A percentile compares a stretch with the other conserved stretches of the same genome.
Evolutionary conservation across 805 yeast species (phyloP).

Genomic region (Cyberlindnera maritima): DNA sequence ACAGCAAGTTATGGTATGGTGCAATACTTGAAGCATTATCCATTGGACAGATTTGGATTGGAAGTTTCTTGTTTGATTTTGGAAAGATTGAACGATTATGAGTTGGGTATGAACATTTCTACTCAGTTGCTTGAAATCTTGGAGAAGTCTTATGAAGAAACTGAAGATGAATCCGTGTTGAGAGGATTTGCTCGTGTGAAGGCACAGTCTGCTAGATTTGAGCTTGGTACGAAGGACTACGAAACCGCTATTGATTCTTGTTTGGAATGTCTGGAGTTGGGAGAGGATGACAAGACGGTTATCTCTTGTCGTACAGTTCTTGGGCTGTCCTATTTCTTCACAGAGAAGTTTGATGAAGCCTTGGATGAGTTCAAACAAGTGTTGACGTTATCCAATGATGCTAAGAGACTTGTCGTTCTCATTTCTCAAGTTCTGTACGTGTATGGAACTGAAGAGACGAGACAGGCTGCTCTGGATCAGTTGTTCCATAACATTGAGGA

Average conservation of each 20-base stretch:
- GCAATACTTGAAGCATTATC: constrained; percentile 59
- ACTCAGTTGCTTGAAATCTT: constrained; percentile 43
- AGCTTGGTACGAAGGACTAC: constrained; percentile 57
- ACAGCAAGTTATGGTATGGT: constrained; percentile 66
- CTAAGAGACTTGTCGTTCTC: constrained; percentile 65
- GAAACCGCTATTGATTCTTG: constrained; percentile 61
- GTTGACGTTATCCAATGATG: constrained; percentile 52
- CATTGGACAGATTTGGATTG: constrained; percentile 56
- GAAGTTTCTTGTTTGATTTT: constrained; percentile 51
- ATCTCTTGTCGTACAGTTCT: constrained; percentile 63
- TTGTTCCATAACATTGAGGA: constrained; percentile 61
- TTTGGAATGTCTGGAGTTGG: constrained; percentile 48
- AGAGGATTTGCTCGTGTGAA: constrained; percentile 56
- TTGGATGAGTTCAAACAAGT: constrained; percentile 65
- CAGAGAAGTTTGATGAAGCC: constrained; percentile 59
- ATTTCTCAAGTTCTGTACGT: constrained; percentile 80
- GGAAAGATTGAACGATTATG: constrained; percentile 70
- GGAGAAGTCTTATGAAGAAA: constrained; percentile 54
- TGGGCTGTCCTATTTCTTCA: constrained; percentile 72
- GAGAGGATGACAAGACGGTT: constrained; percentile 35
- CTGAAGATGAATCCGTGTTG: constrained; percentile 47
- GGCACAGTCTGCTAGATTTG: constrained; percentile 68
- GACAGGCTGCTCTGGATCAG: constrained; percentile 82
- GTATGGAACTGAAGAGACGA: constrained; percentile 70
- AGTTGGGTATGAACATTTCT: constrained; percentile 49